Evolutionary conservation across 345 rosid species (phyloP), one percentile per base, ranked within the genome.

Genomic region (Heritiera fomes): DNA sequence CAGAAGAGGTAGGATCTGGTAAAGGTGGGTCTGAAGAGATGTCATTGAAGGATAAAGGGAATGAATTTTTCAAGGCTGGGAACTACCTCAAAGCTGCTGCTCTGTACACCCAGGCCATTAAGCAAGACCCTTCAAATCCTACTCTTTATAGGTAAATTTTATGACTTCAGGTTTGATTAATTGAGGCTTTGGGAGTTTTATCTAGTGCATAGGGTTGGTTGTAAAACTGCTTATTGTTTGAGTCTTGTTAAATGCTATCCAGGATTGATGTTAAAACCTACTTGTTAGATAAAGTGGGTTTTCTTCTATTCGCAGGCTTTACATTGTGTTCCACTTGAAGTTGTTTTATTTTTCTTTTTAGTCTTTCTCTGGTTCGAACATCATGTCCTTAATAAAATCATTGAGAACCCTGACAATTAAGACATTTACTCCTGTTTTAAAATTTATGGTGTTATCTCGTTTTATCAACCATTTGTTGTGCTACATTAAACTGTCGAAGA

Each of bases 41-140:
- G 45, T 92, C 98, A 41, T 84, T 94, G 73, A 96, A 94, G 76
- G 98, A 96, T 34, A 90, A 94, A 84, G 98, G 98, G 14, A 94
- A 96, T 65, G 98, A 91, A 74, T 89, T 91, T 87, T 96, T 94
- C 86, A 94, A 96, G 88, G 94, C 94, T 13, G 98, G 98, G 61
- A 96, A 94, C 88, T 94, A 84, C 76, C 97, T 94, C 63, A 96
- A 96, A 91, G 98, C 99, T 53, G 99, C 99, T 59, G 98, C 98
- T 84, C 87, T 96, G 50, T 96, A 96, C 80, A 96, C 98, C 83
- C 98, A 92, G 84, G 98, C 98, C 47, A 96, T 96, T 78, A 96
- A 94, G 81, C 97, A 89, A 71, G 98, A 94, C 82, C 97, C 98
- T 83, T 88, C 93, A 56, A 96, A 94, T 80, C 91, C 93, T 40